Evolutionary conservation across 352 stramenopile species (phyloP).

Genomic region (Globisporangium lucens): DNA sequence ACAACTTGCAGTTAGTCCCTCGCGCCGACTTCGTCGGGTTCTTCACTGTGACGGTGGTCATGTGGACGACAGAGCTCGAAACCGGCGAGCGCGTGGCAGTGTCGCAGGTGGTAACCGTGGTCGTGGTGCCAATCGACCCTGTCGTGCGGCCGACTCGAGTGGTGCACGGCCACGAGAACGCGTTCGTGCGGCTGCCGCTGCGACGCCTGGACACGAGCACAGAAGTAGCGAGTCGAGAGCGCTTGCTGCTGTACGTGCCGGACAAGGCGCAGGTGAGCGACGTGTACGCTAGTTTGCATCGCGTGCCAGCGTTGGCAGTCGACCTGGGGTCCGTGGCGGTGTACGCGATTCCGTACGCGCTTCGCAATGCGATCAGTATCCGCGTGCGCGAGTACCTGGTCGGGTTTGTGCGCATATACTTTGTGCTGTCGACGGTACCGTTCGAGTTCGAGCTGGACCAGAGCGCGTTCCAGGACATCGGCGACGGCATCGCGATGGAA

Average conservation of each 20-base stretch:
- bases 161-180: neutral
- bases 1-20: no score
- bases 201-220: neutral
- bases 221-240: neutral
- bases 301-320: neutral
- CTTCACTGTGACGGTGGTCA: neutral
- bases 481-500: conserved; percentile 36
- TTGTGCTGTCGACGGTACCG: no score
- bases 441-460: conserved; percentile 35
- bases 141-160: neutral
- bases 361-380: neutral
- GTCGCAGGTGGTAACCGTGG: conserved; percentile 18
- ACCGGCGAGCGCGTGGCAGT: neutral
- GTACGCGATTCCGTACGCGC: neutral
- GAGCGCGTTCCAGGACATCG: conserved; percentile 27
- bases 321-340: neutral
- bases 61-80: neutral
- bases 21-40: neutral
- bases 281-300: neutral
- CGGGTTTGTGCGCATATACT: no score
- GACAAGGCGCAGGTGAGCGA: neutral
- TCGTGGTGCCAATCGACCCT: neutral
- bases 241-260: neutral
- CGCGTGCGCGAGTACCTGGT: neutral
- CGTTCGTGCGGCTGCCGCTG: neutral